Evolutionary conservation across 2,329 filamentous ascomycete genomes (phyloP).

Genomic region (Periconia digitata): DNA sequence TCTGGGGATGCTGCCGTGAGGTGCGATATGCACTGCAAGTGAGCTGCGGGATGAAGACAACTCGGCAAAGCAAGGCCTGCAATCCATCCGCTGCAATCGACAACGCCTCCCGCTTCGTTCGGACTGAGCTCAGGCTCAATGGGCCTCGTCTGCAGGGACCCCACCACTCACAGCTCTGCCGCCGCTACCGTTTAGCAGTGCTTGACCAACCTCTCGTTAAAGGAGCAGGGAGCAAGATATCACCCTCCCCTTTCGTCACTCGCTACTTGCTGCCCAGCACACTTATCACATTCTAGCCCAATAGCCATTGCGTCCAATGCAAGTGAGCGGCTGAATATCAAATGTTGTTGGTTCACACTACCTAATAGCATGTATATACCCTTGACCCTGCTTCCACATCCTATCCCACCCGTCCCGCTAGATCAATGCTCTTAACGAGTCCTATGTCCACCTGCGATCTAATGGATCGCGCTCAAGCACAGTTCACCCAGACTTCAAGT

Average conservation of each 20-base stretch:
- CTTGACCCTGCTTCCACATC: conserved; percentile 34
- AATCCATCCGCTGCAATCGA: conserved; percentile 36
- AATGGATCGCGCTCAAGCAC: conserved; percentile 11
- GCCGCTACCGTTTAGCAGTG: conserved; percentile 17
- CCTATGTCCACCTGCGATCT: conserved; percentile 31
- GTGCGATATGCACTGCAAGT: not conserved
- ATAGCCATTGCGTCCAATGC: conserved; percentile 32
- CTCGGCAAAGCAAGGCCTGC: conserved; percentile 11
- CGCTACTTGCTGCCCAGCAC: conserved; percentile 21
- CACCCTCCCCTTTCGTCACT: conserved; percentile 25
- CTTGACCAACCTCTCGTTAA: conserved; percentile 12
- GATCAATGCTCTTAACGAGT: conserved; percentile 35
- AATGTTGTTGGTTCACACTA: conserved; percentile 31
- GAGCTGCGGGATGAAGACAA: not conserved
- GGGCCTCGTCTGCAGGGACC: conserved; percentile 18
- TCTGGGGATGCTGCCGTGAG: conserved; percentile 7
- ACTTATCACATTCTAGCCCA: conserved; percentile 44
- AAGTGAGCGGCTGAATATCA: conserved; percentile 39
- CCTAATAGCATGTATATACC: conserved; percentile 25
- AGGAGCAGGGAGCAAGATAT: conserved; percentile 30
- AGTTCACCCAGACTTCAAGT: conserved; percentile 5
- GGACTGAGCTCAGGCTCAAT: conserved; percentile 21
- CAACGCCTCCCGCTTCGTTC: conserved; percentile 34
- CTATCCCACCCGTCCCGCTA: conserved; percentile 27
- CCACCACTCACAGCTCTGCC: conserved; percentile 30